A percentile compares a stretch with the other conserved stretches of the same genome.
Evolutionary conservation across 176 grass and related monocot genomes (phyloP).

Genomic region (Zoysia pacifica): DNA sequence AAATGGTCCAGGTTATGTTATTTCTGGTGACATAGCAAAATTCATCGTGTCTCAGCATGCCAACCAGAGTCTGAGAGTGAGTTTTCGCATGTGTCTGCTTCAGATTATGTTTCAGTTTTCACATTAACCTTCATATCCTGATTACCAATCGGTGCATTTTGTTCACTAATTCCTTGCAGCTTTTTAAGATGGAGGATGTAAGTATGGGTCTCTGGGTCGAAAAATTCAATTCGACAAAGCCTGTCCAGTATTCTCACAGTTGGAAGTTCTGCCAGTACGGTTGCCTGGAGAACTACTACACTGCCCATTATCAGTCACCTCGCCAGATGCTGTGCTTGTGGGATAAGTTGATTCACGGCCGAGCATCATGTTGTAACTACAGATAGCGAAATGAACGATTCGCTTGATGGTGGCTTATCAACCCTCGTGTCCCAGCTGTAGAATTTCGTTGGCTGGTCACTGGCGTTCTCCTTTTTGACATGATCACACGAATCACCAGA

Average conservation of each 20-base stretch:
- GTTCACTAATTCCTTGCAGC: conserved; percentile 52
- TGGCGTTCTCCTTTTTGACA: conserved; percentile 36
- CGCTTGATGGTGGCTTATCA: neutral
- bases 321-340: conserved; percentile 90
- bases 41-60: conserved; percentile 73
- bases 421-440: neutral
- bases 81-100: neutral
- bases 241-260: conserved; percentile 86
- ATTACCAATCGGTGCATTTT: neutral
- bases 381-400: conserved; percentile 52
- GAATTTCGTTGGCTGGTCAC: conserved; percentile 39
- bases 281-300: conserved; percentile 85
- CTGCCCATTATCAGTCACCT: conserved; percentile 94
- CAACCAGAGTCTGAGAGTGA: conserved; percentile 82
- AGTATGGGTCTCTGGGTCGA: conserved; percentile 97
- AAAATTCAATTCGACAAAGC: conserved; percentile 69
- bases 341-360: conserved; percentile 73
- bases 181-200: conserved; percentile 99
- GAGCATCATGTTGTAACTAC: conserved; percentile 81
- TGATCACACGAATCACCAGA: conserved; percentile 32
- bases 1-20: conserved; percentile 91
- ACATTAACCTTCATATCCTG: conserved; percentile 20
- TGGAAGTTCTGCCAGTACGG: conserved; percentile 97
- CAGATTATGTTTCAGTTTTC: conserved; percentile 12
- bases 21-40: conserved; percentile 80